Evolutionary conservation across 2,329 filamentous ascomycete species (phyloP), one percentile per base, ranked within the genome.

Genomic region (Venturiaceae sp.): DNA sequence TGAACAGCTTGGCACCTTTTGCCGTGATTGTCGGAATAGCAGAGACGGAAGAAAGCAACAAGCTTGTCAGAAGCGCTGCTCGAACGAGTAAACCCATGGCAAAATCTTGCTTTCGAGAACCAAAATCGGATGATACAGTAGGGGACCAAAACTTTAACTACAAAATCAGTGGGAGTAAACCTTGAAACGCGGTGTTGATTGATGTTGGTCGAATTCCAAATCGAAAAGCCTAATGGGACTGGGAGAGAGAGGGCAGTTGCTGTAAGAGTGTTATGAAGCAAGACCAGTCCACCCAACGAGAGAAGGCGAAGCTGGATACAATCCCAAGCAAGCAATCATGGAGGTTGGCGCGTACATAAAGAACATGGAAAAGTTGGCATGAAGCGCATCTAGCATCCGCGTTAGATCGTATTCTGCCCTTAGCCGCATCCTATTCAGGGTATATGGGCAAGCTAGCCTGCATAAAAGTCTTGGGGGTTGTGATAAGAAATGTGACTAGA

Each of bases 1-100:
- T 85, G 76, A 95, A 95, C 77, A 95, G 90, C 74, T 95, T 95
- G 75, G 86, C 84, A 55, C 90, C 90, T 57, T 86, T 82, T 41
- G 74, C 73, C 14, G 76, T 75, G 62, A 85, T 81, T 57, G 80
- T 80, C 33, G 80, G 74, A 53, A 83, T 74, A 33, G 80, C 76
- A 64, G 70, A 66, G 58, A 73, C 77, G 59, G 66, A 65, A 19
- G 67, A 65, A 53, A 68, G 55, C 26, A 56, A 46, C 33, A 39
- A 41, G 54, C 54, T 39, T 32, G 37, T 37, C 14, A 46, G 33
- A 34, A 56, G 36, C 54, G 37, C 52, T 14, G 52, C 52, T 32
- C 26, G 28, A n/a, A 54, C 44, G 26, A 50, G 44, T 50, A 50
- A 23, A 16, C 23, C 44, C 44, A 50, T 50, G 44, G n/a, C 30